Evolutionary conservation across 2,329 filamentous ascomycete species (phyloP).

Genomic region (Fonsecaea multimorphosa): DNA sequence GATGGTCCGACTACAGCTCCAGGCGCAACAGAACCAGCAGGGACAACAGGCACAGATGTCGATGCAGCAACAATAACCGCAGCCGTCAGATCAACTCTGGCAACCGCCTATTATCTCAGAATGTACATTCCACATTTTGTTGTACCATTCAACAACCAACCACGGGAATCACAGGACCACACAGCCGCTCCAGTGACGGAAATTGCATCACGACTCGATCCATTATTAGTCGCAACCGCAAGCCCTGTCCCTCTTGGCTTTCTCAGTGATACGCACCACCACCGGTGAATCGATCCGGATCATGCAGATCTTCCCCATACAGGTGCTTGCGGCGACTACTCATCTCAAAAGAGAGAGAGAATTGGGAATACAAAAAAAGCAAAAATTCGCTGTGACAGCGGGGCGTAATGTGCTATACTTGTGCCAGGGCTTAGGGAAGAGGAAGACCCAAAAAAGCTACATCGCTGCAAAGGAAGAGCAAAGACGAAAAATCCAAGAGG

Average conservation of each 20-base stretch:
- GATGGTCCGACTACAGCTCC: constrained; percentile 31
- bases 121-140: neutral
- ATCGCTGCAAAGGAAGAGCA: neutral
- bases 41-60: neutral
- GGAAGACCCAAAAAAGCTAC: neutral
- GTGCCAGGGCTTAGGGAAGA: neutral
- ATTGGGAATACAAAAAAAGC: no score
- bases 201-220: neutral
- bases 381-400: no score
- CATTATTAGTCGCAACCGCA: neutral
- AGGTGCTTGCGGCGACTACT: no score
- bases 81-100: neutral
- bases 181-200: neutral
- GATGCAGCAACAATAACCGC: neutral
- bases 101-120: neutral
- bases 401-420: no score
- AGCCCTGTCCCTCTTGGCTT: neutral
- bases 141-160: neutral
- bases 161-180: neutral
- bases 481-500: neutral
- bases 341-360: no score
- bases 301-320: no score
- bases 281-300: no score
- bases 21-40: constrained; percentile 16
- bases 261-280: neutral